phyloP scores from a whole-genome alignment of 257 asterid species.

The Buddleja alternifolia region DNA sequence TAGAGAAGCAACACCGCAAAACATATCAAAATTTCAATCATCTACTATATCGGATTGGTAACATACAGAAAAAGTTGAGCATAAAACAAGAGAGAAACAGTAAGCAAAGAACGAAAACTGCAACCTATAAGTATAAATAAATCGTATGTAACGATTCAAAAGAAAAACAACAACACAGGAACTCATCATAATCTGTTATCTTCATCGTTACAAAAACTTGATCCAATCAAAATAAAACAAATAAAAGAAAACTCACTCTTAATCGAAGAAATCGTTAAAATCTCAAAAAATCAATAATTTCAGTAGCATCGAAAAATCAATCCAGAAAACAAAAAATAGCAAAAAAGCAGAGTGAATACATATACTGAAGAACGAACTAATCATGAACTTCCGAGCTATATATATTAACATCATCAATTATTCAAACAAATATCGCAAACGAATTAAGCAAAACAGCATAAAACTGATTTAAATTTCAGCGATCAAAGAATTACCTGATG shows the following conservation, averaged over 20 bases:
- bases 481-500: constrained; percentile 34
- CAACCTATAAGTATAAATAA: background rate
- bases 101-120: background rate
- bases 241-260: constrained; percentile 14
- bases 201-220: constrained; percentile 10
- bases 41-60: background rate
- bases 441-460: background rate
- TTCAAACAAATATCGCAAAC: background rate
- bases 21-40: no score
- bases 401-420: background rate
- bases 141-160: background rate
- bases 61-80: background rate
- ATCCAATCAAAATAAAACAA: constrained; percentile 1
- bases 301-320: constrained; percentile 1
- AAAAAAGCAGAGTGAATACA: background rate
- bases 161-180: no score
- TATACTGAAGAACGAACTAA: background rate
- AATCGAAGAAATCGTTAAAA: constrained; percentile 14
- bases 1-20: no score
- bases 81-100: background rate
- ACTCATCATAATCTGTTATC: constrained; percentile 13
- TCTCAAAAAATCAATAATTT: background rate
- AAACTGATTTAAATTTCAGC: constrained; percentile 6
- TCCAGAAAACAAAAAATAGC: background rate
- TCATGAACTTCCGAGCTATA: background rate